Evolutionary conservation across 1,139 yeast species (phyloP).

Genomic region (Pneumocystis jirovecii): DNA sequence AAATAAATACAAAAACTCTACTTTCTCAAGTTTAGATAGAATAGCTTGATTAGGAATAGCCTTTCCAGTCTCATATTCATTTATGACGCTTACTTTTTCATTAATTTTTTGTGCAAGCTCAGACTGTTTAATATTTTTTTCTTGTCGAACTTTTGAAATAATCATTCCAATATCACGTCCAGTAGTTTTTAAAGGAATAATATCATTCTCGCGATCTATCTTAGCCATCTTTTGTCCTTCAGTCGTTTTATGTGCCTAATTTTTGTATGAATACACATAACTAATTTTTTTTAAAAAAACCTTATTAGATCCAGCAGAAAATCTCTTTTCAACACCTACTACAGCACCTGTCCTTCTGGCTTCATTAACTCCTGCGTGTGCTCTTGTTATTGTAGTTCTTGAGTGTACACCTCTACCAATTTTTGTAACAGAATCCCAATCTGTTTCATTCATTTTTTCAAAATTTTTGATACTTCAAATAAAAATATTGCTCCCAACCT

Average conservation of each 20-base stretch:
- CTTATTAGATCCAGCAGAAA: conserved; percentile 52
- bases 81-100: conserved; percentile 88
- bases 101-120: conserved; percentile 89
- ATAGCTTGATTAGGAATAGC: conserved; percentile 95
- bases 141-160: conserved; percentile 74
- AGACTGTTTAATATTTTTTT: conserved; percentile 80
- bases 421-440: conserved; percentile 81
- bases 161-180: conserved; percentile 77
- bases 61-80: conserved; percentile 93
- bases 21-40: conserved; percentile 75
- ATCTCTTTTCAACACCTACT: conserved; percentile 85
- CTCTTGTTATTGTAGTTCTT: conserved; percentile 67
- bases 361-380: conserved; percentile 67
- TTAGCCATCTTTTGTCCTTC: conserved; percentile 93
- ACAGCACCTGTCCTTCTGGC: conserved; percentile 88
- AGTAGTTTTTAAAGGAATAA: conserved; percentile 81
- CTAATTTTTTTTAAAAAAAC: background rate
- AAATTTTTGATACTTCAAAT: background rate
- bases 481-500: background rate
- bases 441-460: conserved; percentile 27
- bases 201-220: conserved; percentile 85
- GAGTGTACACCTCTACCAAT: background rate
- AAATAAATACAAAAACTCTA: background rate
- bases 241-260: conserved; percentile 39
- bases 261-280: background rate